phyloP scores from a whole-genome alignment of 1,139 yeast species.

The Suhomyces bolitotheri region DNA sequence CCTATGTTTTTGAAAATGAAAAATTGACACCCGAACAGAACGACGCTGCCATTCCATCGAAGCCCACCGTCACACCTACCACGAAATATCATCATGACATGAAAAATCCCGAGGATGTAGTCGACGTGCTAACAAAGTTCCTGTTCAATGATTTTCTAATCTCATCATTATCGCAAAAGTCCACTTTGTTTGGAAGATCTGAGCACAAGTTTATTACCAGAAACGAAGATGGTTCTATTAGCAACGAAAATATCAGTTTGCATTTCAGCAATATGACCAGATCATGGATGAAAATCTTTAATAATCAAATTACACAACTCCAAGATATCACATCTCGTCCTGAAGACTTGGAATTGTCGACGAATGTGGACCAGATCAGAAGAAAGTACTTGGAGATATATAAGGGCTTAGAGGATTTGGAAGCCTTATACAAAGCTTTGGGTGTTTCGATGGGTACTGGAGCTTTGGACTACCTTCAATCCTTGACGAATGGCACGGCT shows the following conservation, averaged over 20 bases:
- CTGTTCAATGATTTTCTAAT: conserved; percentile 31
- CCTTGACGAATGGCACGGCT: conserved; percentile 11
- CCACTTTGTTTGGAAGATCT: conserved; percentile 32
- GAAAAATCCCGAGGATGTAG: conserved; percentile 35
- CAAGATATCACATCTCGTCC: conserved; percentile 14
- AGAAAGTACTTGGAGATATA: conserved; percentile 1
- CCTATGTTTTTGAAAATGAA: conserved; percentile 35
- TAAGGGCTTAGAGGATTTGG: conserved; percentile 13
- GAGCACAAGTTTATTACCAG: conserved; percentile 25
- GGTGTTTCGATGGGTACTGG: conserved; percentile 13
- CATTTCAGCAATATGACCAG: conserved; percentile 31
- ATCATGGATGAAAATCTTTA: conserved; percentile 35
- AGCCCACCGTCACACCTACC: conserved; percentile 15
- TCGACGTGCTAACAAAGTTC: conserved; percentile 32
- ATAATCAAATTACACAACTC: conserved; percentile 22
- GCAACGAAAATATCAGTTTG: conserved; percentile 20
- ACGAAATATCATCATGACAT: conserved; percentile 33
- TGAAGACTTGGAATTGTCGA: conserved; percentile 6
- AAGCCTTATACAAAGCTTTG: conserved; percentile 19
- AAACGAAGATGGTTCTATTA: conserved; percentile 10
- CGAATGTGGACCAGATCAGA: conserved; percentile 5
- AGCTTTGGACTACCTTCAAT: conserved; percentile 12
- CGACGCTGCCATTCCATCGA: conserved; percentile 36
- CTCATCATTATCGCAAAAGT: conserved; percentile 31
- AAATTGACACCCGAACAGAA: conserved; percentile 33